Evolutionary conservation across 2,329 filamentous ascomycete genomes (phyloP), one percentile per base, ranked within the genome.

Genomic region (Grosmannia penicillata): DNA sequence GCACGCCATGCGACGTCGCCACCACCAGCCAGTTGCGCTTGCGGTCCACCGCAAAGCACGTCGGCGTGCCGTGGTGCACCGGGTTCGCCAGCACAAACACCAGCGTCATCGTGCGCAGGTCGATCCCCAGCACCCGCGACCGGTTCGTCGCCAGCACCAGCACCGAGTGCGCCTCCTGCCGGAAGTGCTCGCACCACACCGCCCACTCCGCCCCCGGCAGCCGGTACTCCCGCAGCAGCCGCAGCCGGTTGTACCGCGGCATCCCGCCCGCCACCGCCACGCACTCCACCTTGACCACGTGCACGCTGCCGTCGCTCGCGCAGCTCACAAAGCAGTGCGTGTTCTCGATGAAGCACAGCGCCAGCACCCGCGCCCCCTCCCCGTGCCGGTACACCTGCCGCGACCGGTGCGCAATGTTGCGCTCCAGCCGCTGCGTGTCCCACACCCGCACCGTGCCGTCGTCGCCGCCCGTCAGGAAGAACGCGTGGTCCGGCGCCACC

Each of bases 301-400:
- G 81, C 9, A 98, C 78, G 49, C 78, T 89, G 18, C 91, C 91
- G 55, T 98, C 87, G 33, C 74, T 85, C 6, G 83, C 87, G 37
- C 84, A 91, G 52, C 83, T 93, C 44, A 94, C 70, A 53, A 98
- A 96, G 18, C 83, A 87, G 55, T 96, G 86, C 0, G 87, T 94
- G 47, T 86, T 82, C 52, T 96, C 87, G 28, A 98, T 75, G 53
- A 98, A 96, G 48, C 84, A 87, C 18, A 98, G 58, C 13, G 83
- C 78, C 23, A 84, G 77, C 3, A 96, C 81, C 42, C 75, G 80
- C 0, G n/a, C 39, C 8, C 34, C 29, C 1, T 72, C 59, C 0
- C 70, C 71, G 49, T 95, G 83, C 41, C 70, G 78, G 58, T 95
- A 81, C 0, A 83, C 93, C 52, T 93, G 83, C 18, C 89, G 72